A percentile compares a stretch with the other conserved stretches of the same genome.
phyloP scores from a whole-genome alignment of 768 basidiomycete genomes.

The Erythrobasidium yunnanense region DNA sequence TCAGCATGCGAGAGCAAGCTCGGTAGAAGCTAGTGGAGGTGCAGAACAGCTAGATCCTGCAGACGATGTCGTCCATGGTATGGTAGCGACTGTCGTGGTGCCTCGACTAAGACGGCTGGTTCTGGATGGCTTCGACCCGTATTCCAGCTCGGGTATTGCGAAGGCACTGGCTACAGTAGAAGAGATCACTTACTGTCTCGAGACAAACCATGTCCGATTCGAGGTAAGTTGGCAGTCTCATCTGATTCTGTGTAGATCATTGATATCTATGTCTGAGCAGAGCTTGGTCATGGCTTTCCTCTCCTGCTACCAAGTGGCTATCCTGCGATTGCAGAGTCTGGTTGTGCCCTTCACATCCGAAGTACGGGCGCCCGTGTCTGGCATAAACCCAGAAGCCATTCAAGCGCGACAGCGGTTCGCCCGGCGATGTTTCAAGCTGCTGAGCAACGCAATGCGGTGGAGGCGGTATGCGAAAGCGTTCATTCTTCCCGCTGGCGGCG shows the following conservation, averaged over 20 bases:
- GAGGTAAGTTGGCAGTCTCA: slow-evolving; percentile 37
- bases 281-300: slow-evolving; percentile 10
- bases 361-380: slow-evolving; percentile 37
- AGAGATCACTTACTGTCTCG: slow-evolving; percentile 42
- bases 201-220: slow-evolving; percentile 41
- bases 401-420: slow-evolving; percentile 40
- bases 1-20: slow-evolving; percentile 27
- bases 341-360: slow-evolving; percentile 29
- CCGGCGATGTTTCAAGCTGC: slow-evolving; percentile 40
- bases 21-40: slow-evolving; percentile 4
- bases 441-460: slow-evolving; percentile 42
- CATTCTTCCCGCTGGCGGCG: slow-evolving; percentile 16
- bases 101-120: slow-evolving; percentile 40
- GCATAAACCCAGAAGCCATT: slow-evolving; percentile 42
- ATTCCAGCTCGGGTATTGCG: slow-evolving; percentile 41
- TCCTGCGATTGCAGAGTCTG: slow-evolving; percentile 27
- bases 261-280: not conserved
- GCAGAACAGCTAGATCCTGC: slow-evolving; percentile 31
- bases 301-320: not conserved
- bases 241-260: not conserved
- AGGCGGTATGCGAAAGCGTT: slow-evolving; percentile 36
- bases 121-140: slow-evolving; percentile 42
- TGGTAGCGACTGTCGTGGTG: slow-evolving; percentile 43
- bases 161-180: slow-evolving; percentile 42
- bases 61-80: slow-evolving; percentile 43